Conservation (phyloP, 2,329 filamentous ascomycete genomes). For the Stagonosporopsis tanaceti region DNA sequence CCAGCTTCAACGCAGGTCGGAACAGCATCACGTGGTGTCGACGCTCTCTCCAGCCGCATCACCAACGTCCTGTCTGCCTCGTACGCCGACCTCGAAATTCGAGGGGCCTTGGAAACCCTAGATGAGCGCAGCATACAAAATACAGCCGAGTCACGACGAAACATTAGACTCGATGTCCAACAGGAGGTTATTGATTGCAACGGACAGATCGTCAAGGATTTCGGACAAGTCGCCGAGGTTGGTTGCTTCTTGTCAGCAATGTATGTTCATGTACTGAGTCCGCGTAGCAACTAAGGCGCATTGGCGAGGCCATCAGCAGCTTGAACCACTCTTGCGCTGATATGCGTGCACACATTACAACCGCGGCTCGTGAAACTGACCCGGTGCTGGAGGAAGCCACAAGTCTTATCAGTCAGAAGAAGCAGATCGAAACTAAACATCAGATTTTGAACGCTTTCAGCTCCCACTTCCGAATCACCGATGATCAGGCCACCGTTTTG, state of each 20-base stretch:
- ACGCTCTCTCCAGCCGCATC: slow-evolving; percentile 81
- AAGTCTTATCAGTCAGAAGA: slow-evolving; percentile 74
- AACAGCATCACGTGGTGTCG: slow-evolving; percentile 53
- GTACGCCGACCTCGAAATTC: slow-evolving; percentile 90
- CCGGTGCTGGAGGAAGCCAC: slow-evolving; percentile 81
- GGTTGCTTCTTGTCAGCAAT: slow-evolving; percentile 15
- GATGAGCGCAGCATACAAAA: slow-evolving; percentile 77
- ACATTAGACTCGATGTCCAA: slow-evolving; percentile 82
- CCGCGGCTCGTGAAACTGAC: slow-evolving; percentile 77
- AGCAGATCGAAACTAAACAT: slow-evolving; percentile 80
- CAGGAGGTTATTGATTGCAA: slow-evolving; percentile 94
- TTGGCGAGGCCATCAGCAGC: slow-evolving; percentile 78
- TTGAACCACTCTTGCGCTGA: slow-evolving; percentile 81
- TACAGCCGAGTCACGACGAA: slow-evolving; percentile 78
- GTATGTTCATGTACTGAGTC: slow-evolving; percentile 32
- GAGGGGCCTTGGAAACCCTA: slow-evolving; percentile 80
- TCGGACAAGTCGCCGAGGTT: slow-evolving; percentile 87
- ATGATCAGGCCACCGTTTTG: slow-evolving; percentile 77
- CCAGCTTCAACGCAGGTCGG: slow-evolving; percentile 37
- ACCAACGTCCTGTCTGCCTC: slow-evolving; percentile 88
- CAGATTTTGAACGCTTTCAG: slow-evolving; percentile 79
- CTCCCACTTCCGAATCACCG: slow-evolving; percentile 82
- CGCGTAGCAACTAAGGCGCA: slow-evolving; percentile 80
- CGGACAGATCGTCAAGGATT: slow-evolving; percentile 85
- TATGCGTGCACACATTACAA: slow-evolving; percentile 78